A percentile compares a stretch with the other conserved stretches of the same genome.
Evolutionary conservation across 1,284 basidiomycete genomes (phyloP).

Genomic region (Coniophora puteana): DNA sequence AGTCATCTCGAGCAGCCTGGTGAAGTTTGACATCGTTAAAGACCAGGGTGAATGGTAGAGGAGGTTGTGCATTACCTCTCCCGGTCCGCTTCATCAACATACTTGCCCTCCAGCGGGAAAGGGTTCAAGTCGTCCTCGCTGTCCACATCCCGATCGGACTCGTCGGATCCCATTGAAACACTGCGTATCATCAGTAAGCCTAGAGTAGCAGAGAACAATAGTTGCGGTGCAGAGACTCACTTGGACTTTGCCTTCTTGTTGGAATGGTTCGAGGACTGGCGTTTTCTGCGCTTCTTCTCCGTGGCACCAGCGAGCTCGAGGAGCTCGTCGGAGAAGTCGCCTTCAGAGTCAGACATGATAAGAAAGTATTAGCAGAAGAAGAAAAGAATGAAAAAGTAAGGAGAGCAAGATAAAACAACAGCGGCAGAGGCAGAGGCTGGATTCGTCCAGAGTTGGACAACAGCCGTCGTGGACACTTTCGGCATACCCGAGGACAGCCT

Average conservation of each 20-base stretch:
- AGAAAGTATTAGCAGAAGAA: too few species aligned
- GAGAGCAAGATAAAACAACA: slow-evolving; percentile 3
- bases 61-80: slow-evolving; percentile 53
- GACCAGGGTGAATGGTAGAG: slow-evolving; percentile 15
- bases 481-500: too few species aligned
- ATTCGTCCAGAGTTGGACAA: too few species aligned
- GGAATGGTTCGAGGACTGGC: slow-evolving; percentile 29
- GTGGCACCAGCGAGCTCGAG: slow-evolving; percentile 62
- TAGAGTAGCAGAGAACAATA: slow-evolving; percentile 5
- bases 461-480: too few species aligned
- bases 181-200: slow-evolving; percentile 13
- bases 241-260: slow-evolving; percentile 48
- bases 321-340: slow-evolving; percentile 64
- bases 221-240: slow-evolving; percentile 30
- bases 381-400: slow-evolving; percentile 1
- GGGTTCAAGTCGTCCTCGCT: slow-evolving; percentile 68
- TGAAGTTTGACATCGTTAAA: slow-evolving; percentile 17
- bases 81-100: slow-evolving; percentile 79
- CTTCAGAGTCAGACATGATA: slow-evolving; percentile 68
- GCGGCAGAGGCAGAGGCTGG: too few species aligned
- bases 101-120: slow-evolving; percentile 91
- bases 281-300: slow-evolving; percentile 49
- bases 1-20: slow-evolving; percentile 74
- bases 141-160: slow-evolving; percentile 53
- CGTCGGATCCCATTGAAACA: slow-evolving; percentile 35